Conservation (phyloP, 2,329 filamentous ascomycete species). For the Claviceps humidiphila region DNA sequence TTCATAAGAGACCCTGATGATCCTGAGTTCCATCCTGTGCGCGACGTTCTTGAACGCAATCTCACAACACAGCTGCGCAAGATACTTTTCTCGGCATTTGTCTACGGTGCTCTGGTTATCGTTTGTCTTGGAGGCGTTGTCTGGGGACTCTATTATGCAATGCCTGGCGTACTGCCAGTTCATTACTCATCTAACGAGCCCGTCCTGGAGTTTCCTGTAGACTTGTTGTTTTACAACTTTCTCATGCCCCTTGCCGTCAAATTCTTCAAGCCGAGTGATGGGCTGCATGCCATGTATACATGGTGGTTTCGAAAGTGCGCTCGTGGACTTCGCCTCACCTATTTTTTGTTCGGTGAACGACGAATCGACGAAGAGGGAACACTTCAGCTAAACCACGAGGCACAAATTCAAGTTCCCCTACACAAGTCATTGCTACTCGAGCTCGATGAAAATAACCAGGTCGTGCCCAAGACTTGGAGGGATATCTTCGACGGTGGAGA, state of each 20-base stretch:
- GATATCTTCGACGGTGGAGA: conserved; percentile 38
- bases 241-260: conserved; percentile 78
- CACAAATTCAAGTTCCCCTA: conserved; percentile 19
- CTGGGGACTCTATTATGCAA: conserved; percentile 65
- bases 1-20: conserved; percentile 98
- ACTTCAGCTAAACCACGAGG: conserved; percentile 31
- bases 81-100: conserved; percentile 88
- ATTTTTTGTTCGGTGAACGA: conserved; percentile 85
- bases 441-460: conserved; percentile 25
- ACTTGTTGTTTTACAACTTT: conserved; percentile 94
- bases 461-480: conserved; percentile 44
- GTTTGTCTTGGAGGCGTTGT: conserved; percentile 90
- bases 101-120: conserved; percentile 87
- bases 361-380: conserved; percentile 69
- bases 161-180: conserved; percentile 67
- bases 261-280: conserved; percentile 74
- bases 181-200: conserved; percentile 90
- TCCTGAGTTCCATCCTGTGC: conserved; percentile 93
- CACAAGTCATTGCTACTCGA: conserved; percentile 34
- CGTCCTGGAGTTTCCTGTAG: conserved; percentile 84
- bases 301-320: conserved; percentile 96
- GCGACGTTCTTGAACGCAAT: conserved; percentile 87
- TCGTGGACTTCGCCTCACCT: conserved; percentile 63
- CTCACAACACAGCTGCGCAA: conserved; percentile 89
- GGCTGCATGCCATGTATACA: conserved; percentile 70